Evolutionary conservation across 1,284 basidiomycete genomes (phyloP), one percentile per base, ranked within the genome.

Genomic region (Cryptococcus floricola): DNA sequence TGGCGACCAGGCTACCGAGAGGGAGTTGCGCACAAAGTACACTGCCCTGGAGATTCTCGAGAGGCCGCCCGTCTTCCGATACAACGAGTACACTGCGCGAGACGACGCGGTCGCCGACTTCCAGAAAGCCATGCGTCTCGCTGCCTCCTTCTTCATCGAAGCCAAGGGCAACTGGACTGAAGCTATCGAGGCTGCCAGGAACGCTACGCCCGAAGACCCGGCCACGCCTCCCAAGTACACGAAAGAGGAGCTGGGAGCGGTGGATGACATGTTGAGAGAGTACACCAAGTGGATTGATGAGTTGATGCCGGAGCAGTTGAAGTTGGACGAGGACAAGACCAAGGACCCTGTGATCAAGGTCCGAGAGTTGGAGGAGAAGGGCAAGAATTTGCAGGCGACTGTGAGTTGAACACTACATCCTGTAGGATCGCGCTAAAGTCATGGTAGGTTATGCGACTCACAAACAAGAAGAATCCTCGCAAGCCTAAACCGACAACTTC

Each of bases 1-100:
- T 53, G 91, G 86, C n/a, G 94, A 97, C 66, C 76, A 81, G 13
- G 94, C 95, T 1, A 84, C 87, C 52, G 89, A 86, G 12, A 81
- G 81, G 19, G 83, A 86, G 49, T 81, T 95, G 57, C 79, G 85
- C 61, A 82, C 85, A 60, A 89, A 90, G 73, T 84, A 88, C 50
- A 81, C 82, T 41, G 84, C 82, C 14, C 77, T 98, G 19, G 91
- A 96, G 89, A 39, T 44, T 2, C 13, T 56, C 57, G 92, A 97
- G 73, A 80, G 81, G 46, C 90, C 91, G 2, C 85, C 97, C 56
- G 82, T 89, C 45, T 83, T 86, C 68, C 87, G 96, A 12, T 89
- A 94, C 77, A 83, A 84, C 70, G 93, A 98, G 77, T 87, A 87
- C 53, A 85, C 87, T 64, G 84, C 85, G 18, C 79, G 83, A 5